Evolutionary conservation across 768 basidiomycete genomes (phyloP).

Genomic region (Phylloporus sp.): DNA sequence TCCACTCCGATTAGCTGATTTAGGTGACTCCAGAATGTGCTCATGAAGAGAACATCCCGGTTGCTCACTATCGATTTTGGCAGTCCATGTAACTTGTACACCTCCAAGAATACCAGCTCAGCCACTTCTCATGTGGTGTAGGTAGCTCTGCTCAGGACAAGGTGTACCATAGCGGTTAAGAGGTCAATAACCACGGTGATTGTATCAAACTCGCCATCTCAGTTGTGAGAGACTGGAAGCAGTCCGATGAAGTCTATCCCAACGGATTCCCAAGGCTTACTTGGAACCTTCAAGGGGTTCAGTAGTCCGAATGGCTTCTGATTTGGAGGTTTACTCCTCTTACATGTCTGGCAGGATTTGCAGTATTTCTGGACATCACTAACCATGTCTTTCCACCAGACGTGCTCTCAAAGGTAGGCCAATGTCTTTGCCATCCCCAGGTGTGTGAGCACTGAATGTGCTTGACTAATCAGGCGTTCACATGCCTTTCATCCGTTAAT

Average conservation of each 20-base stretch:
- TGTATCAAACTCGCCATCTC: slow-evolving; percentile 19
- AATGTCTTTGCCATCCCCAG: slow-evolving; percentile 35
- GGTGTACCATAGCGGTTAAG: slow-evolving; percentile 21
- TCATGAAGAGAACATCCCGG: slow-evolving; percentile 24
- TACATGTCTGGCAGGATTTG: slow-evolving; percentile 16
- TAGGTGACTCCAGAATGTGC: slow-evolving; percentile 23
- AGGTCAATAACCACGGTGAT: slow-evolving; percentile 23
- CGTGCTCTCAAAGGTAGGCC: slow-evolving; percentile 28
- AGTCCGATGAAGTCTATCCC: slow-evolving; percentile 40
- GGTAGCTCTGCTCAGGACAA: slow-evolving; percentile 12
- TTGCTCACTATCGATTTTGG: slow-evolving; percentile 20
- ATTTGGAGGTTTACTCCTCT: slow-evolving; percentile 19
- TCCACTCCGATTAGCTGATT: neutral
- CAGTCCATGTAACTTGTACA: slow-evolving; percentile 30
- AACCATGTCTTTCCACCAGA: slow-evolving; percentile 40
- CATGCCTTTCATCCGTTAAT: slow-evolving; percentile 12
- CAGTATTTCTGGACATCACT: slow-evolving; percentile 28
- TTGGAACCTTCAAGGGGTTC: slow-evolving; percentile 24
- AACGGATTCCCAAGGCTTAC: slow-evolving; percentile 34
- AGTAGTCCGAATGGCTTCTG: slow-evolving; percentile 28
- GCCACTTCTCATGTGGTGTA: slow-evolving; percentile 35
- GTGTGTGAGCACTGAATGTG: slow-evolving; percentile 39
- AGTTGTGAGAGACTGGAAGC: slow-evolving; percentile 23
- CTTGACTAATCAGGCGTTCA: slow-evolving; percentile 36
- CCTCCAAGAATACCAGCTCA: slow-evolving; percentile 31